Evolutionary conservation across 2,329 filamentous ascomycete species (phyloP), one percentile per base, ranked within the genome.

Genomic region (Xylariaceae sp.): DNA sequence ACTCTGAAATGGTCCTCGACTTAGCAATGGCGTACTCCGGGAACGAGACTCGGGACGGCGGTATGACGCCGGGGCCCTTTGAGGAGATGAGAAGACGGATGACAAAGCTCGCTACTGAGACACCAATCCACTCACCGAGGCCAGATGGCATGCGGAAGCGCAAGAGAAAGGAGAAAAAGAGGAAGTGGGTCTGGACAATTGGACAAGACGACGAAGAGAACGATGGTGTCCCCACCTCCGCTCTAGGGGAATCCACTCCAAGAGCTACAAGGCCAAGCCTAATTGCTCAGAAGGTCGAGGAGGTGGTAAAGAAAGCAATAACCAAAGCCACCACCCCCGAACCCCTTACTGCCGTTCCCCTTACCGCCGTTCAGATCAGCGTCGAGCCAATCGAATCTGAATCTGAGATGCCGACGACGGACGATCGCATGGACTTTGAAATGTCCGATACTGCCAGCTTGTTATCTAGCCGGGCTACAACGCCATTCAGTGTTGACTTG

Each of bases 141-240:
- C 55, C 64, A 4, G 67, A 65, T 1, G 73, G 73, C 2, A 67
- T 77, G 38, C 70, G 73, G n/a, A 82, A 80, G 60, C 68, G 73
- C 8, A 79, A 73, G 60, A 64, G 67, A 23, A 70, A 69, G 58
- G 80, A 83, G 53, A 83, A 80, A 71, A 82, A 77, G 63, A 69
- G 80, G 11, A 75, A 75, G 35, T 84, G 80, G 81, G 76, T 81
- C 27, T 84, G 81, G 81, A 84, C 81, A 2, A 82, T 85, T 36
- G 77, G 75, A 3, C 72, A 74, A 47, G 76, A 77, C 1, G 65
- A 64, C 1, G 66, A 64, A 4, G 66, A 72, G 6, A 66, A 70
- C 12, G 71, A 38, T 66, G 69, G 44, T 27, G 71, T 68, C 1
- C 70, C 71, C 2, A 62, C 73, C 17, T 64, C 67, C 12, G 70